Evolutionary conservation across 2,329 filamentous ascomycete genomes (phyloP), one percentile per base, ranked within the genome.

Genomic region (Pestalotiopsis sp.): DNA sequence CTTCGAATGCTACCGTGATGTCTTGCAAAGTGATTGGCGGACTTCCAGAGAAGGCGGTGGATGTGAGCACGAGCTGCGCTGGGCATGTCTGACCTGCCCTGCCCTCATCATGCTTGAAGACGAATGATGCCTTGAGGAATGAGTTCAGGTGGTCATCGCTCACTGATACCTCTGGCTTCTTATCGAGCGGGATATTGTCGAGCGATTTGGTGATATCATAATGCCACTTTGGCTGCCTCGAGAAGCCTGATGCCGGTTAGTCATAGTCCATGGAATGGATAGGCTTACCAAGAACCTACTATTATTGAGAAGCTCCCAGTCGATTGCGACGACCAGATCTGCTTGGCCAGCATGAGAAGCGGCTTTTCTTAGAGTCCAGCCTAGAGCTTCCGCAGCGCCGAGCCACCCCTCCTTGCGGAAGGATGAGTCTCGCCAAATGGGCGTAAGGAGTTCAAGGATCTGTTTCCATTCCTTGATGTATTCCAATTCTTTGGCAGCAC

Each of bases 241-340:
- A 81, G 74, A 90, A 91, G 65, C 80, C 89, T 89, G 67, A 74
- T 62, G 31, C 23, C 23, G 38, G 4, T 64, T n/a, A 64, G 38
- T 38, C 4, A 12, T 52, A 20, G 13, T 60, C 56, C 49, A 39
- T 5, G n/a, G 49, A 5, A 6, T 3, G 61, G 5, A 17, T 17
- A 2, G 11, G 7, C 14, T 13, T 38, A 17, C 12, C 39, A 49
- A 25, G 7, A n/a, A 82, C 87, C 77, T 79, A 90, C 89, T 83
- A 59, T 79, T 85, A 69, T 88, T 84, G 76, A 91, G 81, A 59
- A 92, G 80, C 74, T 92, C 90, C 87, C 90, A 91, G 74, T 91
- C 89, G 65, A 90, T 86, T 36, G 88, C 83, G 45, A 92, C 79
- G 9, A 91, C 83, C 38, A 90, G 80, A 66, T 87, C 85, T 9